phyloP scores from a whole-genome alignment of 306 rosid species.

The Vicia faba region DNA sequence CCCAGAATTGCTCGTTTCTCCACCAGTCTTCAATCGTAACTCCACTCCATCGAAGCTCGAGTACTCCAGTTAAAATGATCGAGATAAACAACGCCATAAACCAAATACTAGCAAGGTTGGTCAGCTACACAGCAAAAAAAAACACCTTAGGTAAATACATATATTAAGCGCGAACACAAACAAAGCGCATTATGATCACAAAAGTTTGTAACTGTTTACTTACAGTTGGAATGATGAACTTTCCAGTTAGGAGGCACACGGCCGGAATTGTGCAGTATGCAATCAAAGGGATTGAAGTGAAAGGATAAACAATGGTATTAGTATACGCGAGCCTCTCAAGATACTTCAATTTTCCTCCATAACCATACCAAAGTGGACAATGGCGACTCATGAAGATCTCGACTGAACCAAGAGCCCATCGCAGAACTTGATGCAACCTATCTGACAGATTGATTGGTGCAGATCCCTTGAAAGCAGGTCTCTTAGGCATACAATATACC shows the following conservation, averaged over 20 bases:
- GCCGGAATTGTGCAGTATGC: conserved; percentile 59
- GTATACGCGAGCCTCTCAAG: conserved; percentile 51
- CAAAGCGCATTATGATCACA: neutral
- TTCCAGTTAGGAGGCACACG: conserved; percentile 55
- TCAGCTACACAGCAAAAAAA: conserved; percentile 36
- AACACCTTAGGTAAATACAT: neutral
- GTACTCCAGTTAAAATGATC: conserved; percentile 47
- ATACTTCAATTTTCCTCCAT: conserved; percentile 53
- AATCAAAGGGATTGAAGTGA: conserved; percentile 54
- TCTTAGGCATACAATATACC: conserved; percentile 56
- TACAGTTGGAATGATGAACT: conserved; percentile 57
- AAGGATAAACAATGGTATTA: conserved; percentile 55
- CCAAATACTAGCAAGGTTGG: conserved; percentile 52
- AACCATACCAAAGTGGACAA: conserved; percentile 61
- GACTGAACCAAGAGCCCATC: conserved; percentile 60
- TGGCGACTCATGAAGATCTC: conserved; percentile 57
- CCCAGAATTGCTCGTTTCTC: conserved; percentile 55
- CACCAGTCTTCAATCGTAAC: conserved; percentile 46
- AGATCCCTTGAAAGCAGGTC: conserved; percentile 54
- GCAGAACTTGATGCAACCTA: conserved; percentile 55
- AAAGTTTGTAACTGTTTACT: conserved; percentile 22
- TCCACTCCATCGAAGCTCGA: conserved; percentile 57
- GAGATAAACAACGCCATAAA: conserved; percentile 53
- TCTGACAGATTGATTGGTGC: conserved; percentile 59
- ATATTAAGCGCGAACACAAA: neutral